Evolutionary conservation across 176 grass and related monocot species (phyloP), one percentile per base, ranked within the genome.

Genomic region (Tuctoria greenei): DNA sequence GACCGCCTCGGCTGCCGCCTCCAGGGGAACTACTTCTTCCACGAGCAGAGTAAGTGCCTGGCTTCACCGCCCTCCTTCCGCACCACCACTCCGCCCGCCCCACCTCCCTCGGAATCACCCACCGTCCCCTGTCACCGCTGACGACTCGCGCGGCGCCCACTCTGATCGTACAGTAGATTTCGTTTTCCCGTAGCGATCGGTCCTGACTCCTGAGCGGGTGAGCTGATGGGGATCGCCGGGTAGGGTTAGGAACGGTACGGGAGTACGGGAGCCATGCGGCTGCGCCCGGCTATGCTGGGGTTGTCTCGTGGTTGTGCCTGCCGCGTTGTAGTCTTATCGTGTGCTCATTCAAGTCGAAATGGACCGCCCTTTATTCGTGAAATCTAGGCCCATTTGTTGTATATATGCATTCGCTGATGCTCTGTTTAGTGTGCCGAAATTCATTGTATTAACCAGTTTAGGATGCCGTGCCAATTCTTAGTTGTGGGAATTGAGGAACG

Each of bases 1-100:
- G 94, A 97, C 64, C 94, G 94, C 60, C 78, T 97, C 72, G 94
- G 94, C 60, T 81, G 86, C 81, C 94, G 94, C 75, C 88, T 97
- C 84, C 94, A 97, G 91, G 94, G 94, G 57, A 93, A 91, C 62
- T 97, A 97, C 75, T 84, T 66, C 82, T 97, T 97, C 94, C 88
- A 97, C 5, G 91, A 97, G 79, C 94, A 97, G 72, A 64, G 94
- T 97, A 91, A 87, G 89, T 18, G 40, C n/a, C n/a, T n/a, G n/a
- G n/a, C n/a, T n/a, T n/a, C n/a, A n/a, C 54, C 38, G 10, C 46
- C 52, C 1, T 24, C 46, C 63, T 44, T 34, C 17, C 8, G 15
- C 35, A 23, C 16, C 35, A 23, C 16, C 45, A 8, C 36, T 44
- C 44, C 31, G 31, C 31, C 31, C 31, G 31, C 31, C 9, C 1